Evolutionary conservation across 805 yeast species (phyloP), one percentile per base, ranked within the genome.

Genomic region (Kuraishia capsulata): DNA sequence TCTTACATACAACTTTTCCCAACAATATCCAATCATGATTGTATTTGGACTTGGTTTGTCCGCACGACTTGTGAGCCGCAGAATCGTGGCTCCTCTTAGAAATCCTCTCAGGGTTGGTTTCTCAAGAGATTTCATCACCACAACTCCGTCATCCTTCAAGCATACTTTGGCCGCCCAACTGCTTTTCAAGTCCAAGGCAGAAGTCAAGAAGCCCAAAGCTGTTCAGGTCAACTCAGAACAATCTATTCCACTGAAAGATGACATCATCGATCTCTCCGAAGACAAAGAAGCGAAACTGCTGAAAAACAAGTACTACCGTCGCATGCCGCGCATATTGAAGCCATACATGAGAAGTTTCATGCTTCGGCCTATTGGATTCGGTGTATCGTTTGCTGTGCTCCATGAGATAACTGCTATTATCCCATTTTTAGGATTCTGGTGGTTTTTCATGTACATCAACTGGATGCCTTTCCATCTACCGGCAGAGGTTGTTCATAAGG

Each of bases 341-440:
- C 64, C 64, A 4, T 58, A 57, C 37, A 47, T 59, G 51, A 46
- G 50, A 33, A 47, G 51, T 4, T 41, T 61, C 35, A 36, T 59
- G 40, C 31, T 49, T 4, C 44, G 61, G 34, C 66, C 66, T 1
- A 34, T 57, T 24, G 62, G 58, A 9, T 61, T 61, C 47, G 69
- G 71, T 5, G 47, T 71, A 3, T 61, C 76, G 11, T 71, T 74
- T 46, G 53, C 67, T 5, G 59, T 73, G 10, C 57, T 74, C 13
- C 81, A 74, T 44, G 79, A 74, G 46, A 50, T 70, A 35, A 62
- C 77, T 0, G 78, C 78, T 1, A 61, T 74, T 3, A 62, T 70
- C 16, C 81, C 81, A 5, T 63, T 74, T 37, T 46, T 73, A 3
- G 65, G 69, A 0, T 44, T 73, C 4, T 74, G 81, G 80, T 71